Evolutionary conservation across 1,284 basidiomycete genomes (phyloP).

Genomic region (Sporisorium iseilematis-ciliati): DNA sequence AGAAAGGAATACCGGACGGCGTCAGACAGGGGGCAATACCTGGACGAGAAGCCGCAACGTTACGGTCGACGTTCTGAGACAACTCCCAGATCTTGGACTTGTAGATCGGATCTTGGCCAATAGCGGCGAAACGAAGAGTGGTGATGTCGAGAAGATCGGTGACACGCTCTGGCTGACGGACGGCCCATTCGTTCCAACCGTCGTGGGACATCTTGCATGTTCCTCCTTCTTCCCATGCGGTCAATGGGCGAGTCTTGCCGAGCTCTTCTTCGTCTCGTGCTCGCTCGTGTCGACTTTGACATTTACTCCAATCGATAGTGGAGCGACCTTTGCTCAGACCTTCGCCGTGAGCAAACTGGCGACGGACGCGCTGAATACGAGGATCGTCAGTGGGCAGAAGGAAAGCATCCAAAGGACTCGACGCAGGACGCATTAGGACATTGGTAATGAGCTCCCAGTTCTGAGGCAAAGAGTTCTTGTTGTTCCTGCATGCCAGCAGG

Average conservation of each 20-base stretch:
- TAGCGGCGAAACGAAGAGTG: slow-evolving; percentile 82
- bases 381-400: slow-evolving; percentile 90
- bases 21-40: slow-evolving; percentile 93
- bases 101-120: slow-evolving; percentile 72
- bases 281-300: slow-evolving; percentile 90
- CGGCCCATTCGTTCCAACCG: slow-evolving; percentile 93
- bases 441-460: slow-evolving; percentile 80
- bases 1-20: slow-evolving; percentile 94
- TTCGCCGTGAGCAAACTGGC: slow-evolving; percentile 72
- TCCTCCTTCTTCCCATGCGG: slow-evolving; percentile 94
- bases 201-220: slow-evolving; percentile 88
- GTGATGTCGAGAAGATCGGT: slow-evolving; percentile 94
- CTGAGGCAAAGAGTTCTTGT: slow-evolving; percentile 64
- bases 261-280: slow-evolving; percentile 85
- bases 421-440: slow-evolving; percentile 83
- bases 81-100: slow-evolving; percentile 80
- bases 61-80: slow-evolving; percentile 90
- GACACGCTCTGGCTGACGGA: slow-evolving; percentile 90
- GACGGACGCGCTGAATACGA: slow-evolving; percentile 85
- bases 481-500: slow-evolving; percentile 55
- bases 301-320: slow-evolving; percentile 84
- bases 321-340: slow-evolving; percentile 66
- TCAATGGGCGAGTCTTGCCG: slow-evolving; percentile 86
- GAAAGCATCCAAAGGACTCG: slow-evolving; percentile 89
- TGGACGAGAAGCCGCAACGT: slow-evolving; percentile 81